phyloP scores from a whole-genome alignment of 2,329 filamentous ascomycete species.

The Didymella pomorum region DNA sequence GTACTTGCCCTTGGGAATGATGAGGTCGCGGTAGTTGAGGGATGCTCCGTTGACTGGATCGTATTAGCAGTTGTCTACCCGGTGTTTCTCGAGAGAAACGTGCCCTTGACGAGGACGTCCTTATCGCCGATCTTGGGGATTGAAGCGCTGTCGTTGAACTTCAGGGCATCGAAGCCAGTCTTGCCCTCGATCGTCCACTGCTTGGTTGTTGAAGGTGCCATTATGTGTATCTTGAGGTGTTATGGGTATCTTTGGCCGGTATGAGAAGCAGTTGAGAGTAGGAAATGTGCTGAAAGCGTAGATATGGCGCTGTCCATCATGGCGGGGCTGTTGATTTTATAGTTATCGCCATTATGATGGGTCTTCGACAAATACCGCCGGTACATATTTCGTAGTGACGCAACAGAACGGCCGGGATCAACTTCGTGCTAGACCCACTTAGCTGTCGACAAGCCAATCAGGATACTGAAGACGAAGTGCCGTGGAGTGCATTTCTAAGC shows the following conservation, averaged over 20 bases:
- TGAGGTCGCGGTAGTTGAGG: slow-evolving; percentile 60
- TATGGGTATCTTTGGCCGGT: background rate
- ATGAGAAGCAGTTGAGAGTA: slow-evolving; percentile 4
- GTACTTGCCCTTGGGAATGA: slow-evolving; percentile 58
- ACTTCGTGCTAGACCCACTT: slow-evolving; percentile 13
- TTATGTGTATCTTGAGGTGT: slow-evolving; percentile 23
- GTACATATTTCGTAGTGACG: slow-evolving; percentile 27
- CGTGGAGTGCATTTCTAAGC: slow-evolving; percentile 21
- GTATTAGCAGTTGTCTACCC: slow-evolving; percentile 12
- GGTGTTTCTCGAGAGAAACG: slow-evolving; percentile 3
- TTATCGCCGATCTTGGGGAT: slow-evolving; percentile 71
- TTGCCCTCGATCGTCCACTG: slow-evolving; percentile 65
- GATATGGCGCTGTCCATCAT: background rate
- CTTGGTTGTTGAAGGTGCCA: slow-evolving; percentile 58
- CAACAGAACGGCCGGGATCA: slow-evolving; percentile 26
- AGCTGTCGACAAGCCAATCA: slow-evolving; percentile 6
- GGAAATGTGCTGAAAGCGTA: background rate
- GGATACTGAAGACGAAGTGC: background rate
- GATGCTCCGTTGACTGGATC: slow-evolving; percentile 56
- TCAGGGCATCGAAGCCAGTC: slow-evolving; percentile 68
- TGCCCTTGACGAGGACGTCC: slow-evolving; percentile 74
- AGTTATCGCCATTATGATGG: slow-evolving; percentile 25
- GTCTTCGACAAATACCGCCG: slow-evolving; percentile 8
- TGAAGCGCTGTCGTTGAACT: slow-evolving; percentile 59
- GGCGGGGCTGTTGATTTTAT: slow-evolving; percentile 16